Evolutionary conservation across 2,329 filamentous ascomycete species (phyloP).

Genomic region (Coniosporium tulheliwenetii): DNA sequence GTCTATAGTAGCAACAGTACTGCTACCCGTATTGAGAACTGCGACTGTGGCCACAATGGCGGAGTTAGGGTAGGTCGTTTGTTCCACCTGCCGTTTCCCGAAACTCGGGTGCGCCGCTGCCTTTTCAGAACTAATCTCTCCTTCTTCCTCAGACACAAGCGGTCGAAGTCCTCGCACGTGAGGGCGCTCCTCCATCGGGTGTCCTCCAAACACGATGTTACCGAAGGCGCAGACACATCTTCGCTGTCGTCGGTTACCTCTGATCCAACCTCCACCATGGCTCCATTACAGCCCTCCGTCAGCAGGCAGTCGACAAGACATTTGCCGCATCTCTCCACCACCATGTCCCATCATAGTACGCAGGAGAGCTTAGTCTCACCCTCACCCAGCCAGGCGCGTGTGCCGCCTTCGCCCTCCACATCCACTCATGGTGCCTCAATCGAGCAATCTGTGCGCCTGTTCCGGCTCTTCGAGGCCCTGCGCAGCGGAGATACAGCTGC

Average conservation of each 20-base stretch:
- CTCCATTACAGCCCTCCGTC: background rate
- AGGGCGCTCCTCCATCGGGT: slow-evolving; percentile 20
- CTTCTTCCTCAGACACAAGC: slow-evolving; percentile 12
- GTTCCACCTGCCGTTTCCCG: too few species aligned
- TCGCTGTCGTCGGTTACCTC: background rate
- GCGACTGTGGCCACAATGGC: too few species aligned
- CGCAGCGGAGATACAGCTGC: slow-evolving; percentile 79
- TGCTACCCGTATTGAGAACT: too few species aligned
- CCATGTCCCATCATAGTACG: slow-evolving; percentile 10
- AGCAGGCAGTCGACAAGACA: slow-evolving; percentile 2
- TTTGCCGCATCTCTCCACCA: slow-evolving; percentile 17
- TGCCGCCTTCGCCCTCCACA: slow-evolving; percentile 13
- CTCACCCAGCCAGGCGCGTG: slow-evolving; percentile 5
- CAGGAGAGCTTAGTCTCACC: slow-evolving; percentile 7
- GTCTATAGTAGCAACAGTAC: too few species aligned
- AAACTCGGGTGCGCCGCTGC: too few species aligned
- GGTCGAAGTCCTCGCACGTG: slow-evolving; percentile 22
- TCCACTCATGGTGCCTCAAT: slow-evolving; percentile 35
- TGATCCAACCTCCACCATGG: slow-evolving; percentile 1
- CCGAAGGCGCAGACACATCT: slow-evolving; percentile 1
- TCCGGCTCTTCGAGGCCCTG: slow-evolving; percentile 84
- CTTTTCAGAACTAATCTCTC: too few species aligned
- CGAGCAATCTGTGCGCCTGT: slow-evolving; percentile 87
- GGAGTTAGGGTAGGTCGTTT: too few species aligned
- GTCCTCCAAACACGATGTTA: slow-evolving; percentile 13